These are phyloP conservation scores for Sclerotinia borealis DNA, from an alignment of 2,329 filamentous ascomycete genomes.

Conservation along the genomic window DNA sequence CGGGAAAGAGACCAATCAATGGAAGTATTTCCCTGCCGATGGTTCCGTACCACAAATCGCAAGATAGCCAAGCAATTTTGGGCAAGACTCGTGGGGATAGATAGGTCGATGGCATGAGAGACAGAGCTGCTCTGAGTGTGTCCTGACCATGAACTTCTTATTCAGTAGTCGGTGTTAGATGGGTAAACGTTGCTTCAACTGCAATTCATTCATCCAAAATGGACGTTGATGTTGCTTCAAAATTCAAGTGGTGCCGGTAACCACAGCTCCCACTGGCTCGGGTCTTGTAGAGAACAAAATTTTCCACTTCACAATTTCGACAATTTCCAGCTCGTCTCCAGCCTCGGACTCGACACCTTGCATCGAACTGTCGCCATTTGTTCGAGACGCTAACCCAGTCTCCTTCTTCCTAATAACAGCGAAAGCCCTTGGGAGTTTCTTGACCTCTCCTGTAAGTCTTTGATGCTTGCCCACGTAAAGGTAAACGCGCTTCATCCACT, in stretches of 20 bases:
- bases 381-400: constrained; percentile 6
- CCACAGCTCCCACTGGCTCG: constrained; percentile 63
- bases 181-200: neutral
- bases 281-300: constrained; percentile 77
- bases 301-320: constrained; percentile 83
- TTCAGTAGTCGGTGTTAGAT: neutral
- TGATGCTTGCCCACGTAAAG: constrained; percentile 87
- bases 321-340: constrained; percentile 71
- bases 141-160: too few species aligned
- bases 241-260: neutral
- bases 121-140: neutral
- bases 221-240: neutral
- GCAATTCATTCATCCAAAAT: too few species aligned
- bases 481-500: constrained; percentile 88
- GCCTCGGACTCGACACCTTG: constrained; percentile 61
- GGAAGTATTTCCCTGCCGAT: neutral
- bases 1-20: neutral
- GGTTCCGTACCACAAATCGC: neutral
- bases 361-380: constrained; percentile 27
- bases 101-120: neutral
- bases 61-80: neutral
- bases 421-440: constrained; percentile 72
- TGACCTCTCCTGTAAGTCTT: constrained; percentile 81
- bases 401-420: constrained; percentile 64
- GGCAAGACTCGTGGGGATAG: too few species aligned